Percentiles rank a stretch among this genome's conserved stretches.
These are phyloP conservation scores for Pisolithus tinctorius DNA, from an alignment of 768 basidiomycete genomes.

Conservation along the genomic window DNA sequence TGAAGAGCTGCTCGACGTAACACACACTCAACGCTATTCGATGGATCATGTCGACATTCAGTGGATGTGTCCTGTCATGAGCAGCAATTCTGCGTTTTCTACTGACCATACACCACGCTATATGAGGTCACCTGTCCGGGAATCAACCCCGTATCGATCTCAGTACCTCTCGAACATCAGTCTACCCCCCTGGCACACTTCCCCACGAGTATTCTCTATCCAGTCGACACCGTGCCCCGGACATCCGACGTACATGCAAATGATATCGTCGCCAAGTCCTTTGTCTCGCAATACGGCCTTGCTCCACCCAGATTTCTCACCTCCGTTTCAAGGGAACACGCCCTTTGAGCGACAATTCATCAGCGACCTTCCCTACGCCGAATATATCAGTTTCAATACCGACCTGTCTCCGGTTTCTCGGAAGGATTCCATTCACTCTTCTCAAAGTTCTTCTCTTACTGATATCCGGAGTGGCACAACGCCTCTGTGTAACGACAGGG, in stretches of 20 bases:
- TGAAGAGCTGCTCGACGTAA: conserved; percentile 7
- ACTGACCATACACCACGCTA: not conserved
- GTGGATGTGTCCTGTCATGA: not conserved
- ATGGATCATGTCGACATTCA: conserved; percentile 3
- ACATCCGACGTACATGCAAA: conserved; percentile 3
- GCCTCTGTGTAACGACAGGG: not conserved
- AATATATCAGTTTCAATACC: conserved; percentile 6
- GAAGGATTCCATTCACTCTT: conserved; percentile 2
- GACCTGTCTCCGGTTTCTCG: conserved; percentile 21
- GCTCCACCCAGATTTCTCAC: conserved; percentile 20
- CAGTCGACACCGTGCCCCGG: conserved; percentile 11
- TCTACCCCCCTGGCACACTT: not conserved
- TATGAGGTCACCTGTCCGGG: not conserved
- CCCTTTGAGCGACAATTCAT: conserved; percentile 26
- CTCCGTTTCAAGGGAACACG: conserved; percentile 20
- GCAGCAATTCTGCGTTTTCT: not conserved
- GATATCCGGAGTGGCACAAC: not conserved
- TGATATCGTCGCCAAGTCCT: conserved; percentile 21
- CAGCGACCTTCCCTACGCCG: conserved; percentile 13
- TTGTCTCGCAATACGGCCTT: conserved; percentile 15
- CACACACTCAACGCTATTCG: conserved; percentile 3
- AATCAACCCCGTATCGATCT: not conserved
- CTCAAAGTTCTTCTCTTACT: not conserved
- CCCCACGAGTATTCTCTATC: conserved; percentile 5
- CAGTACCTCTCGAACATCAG: not conserved